Percentiles rank a stretch among this genome's conserved stretches.
Evolutionary conservation across 83 land plant species (phyloP).

Genomic region (Diphasiastrum complanatum): DNA sequence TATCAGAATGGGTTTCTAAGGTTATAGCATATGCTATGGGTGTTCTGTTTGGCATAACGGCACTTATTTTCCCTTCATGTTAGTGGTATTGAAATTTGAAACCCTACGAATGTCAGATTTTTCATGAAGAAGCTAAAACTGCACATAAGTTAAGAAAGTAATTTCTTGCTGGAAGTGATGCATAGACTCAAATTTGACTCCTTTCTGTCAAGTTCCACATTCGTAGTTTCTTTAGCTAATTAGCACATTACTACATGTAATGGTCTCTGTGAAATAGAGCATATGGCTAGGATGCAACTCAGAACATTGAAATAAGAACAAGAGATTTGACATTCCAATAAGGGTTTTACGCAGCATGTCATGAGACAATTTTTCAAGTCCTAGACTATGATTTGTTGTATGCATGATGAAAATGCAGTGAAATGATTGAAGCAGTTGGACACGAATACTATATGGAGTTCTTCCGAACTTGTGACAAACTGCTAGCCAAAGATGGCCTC

Average conservation of each 20-base stretch:
- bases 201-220: background rate
- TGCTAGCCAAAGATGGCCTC: constrained; percentile 71
- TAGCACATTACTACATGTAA: too few species aligned
- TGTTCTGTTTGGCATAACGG: too few species aligned
- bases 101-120: too few species aligned
- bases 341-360: background rate
- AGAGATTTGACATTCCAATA: background rate
- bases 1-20: too few species aligned
- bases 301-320: background rate
- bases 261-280: background rate
- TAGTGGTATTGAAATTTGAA: too few species aligned
- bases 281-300: too few species aligned
- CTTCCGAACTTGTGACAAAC: constrained; percentile 73
- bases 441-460: constrained; percentile 81
- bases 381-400: background rate
- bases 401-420: constrained; percentile 43
- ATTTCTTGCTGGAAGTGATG: too few species aligned
- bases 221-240: too few species aligned
- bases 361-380: background rate
- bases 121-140: too few species aligned
- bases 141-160: too few species aligned
- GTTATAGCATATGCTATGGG: too few species aligned
- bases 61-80: too few species aligned
- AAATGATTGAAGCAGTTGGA: constrained; percentile 92
- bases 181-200: background rate